phyloP scores from a whole-genome alignment of 768 basidiomycete genomes.

The Mycena haematopus region DNA sequence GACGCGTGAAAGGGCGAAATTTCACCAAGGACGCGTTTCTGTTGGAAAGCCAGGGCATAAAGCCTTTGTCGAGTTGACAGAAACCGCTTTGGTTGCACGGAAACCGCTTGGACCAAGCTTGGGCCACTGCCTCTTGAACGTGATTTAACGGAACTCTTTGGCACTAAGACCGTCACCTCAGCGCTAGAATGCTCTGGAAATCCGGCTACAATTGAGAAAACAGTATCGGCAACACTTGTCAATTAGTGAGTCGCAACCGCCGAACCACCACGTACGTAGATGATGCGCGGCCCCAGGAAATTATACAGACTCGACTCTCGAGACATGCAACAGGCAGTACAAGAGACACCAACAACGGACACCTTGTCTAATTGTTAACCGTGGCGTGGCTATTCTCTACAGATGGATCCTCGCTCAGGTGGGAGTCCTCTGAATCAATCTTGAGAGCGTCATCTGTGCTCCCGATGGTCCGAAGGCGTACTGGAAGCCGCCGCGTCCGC shows the following conservation, averaged over 20 bases:
- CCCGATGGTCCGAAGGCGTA: conserved; percentile 11
- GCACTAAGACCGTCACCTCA: too few species aligned
- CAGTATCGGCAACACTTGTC: background rate
- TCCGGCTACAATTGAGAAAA: background rate
- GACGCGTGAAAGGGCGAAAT: too few species aligned
- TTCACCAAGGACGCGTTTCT: too few species aligned
- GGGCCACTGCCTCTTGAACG: too few species aligned
- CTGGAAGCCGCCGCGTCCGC: background rate
- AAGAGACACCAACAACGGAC: background rate
- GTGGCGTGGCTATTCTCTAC: too few species aligned
- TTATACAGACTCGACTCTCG: too few species aligned
- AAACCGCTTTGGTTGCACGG: too few species aligned
- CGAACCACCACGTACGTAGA: too few species aligned
- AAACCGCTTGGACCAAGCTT: too few species aligned
- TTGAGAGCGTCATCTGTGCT: conserved; percentile 4
- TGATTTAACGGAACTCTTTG: too few species aligned
- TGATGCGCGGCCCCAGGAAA: background rate
- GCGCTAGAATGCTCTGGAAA: background rate
- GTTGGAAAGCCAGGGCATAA: too few species aligned
- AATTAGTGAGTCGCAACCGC: conserved; percentile 18
- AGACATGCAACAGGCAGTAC: background rate
- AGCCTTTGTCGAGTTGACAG: too few species aligned
- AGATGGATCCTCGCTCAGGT: background rate
- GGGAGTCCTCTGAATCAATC: background rate
- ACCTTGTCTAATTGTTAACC: background rate